Evolutionary conservation across 2,329 filamentous ascomycete species (phyloP).

Genomic region (Colletotrichum sp.): DNA sequence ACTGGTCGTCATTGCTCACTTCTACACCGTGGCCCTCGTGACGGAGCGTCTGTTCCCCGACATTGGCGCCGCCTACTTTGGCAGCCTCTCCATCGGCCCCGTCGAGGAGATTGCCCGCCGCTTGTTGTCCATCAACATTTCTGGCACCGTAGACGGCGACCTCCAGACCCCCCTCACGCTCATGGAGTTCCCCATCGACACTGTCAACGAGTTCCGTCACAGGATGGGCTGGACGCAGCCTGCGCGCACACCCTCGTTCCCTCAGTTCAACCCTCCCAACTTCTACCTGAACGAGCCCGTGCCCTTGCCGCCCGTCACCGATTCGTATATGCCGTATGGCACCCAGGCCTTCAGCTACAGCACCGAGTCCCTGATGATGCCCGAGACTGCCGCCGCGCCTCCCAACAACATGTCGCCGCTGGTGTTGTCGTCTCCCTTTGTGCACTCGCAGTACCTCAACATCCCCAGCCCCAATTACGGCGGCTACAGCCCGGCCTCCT

Average conservation of each 20-base stretch:
- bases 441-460: conserved; percentile 62
- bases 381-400: conserved; percentile 53
- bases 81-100: conserved; percentile 77
- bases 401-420: conserved; percentile 58
- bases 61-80: conserved; percentile 87
- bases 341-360: conserved; percentile 69
- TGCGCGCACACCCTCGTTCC: conserved; percentile 63
- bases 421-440: conserved; percentile 60
- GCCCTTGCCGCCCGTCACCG: conserved; percentile 42
- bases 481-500: conserved; percentile 67
- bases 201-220: conserved; percentile 70
- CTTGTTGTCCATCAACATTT: conserved; percentile 71
- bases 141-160: conserved; percentile 60
- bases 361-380: conserved; percentile 63
- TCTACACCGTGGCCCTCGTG: conserved; percentile 86
- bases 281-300: conserved; percentile 55
- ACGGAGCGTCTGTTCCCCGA: conserved; percentile 93
- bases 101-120: conserved; percentile 86
- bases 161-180: conserved; percentile 67
- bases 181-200: conserved; percentile 76
- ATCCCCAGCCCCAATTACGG: conserved; percentile 67
- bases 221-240: conserved; percentile 72
- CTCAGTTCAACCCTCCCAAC: conserved; percentile 62
- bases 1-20: conserved; percentile 84
- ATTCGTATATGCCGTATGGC: conserved; percentile 57